Conservation (phyloP, 2,329 filamentous ascomycete species). For the Nannizziopsis arthrosporioides region DNA sequence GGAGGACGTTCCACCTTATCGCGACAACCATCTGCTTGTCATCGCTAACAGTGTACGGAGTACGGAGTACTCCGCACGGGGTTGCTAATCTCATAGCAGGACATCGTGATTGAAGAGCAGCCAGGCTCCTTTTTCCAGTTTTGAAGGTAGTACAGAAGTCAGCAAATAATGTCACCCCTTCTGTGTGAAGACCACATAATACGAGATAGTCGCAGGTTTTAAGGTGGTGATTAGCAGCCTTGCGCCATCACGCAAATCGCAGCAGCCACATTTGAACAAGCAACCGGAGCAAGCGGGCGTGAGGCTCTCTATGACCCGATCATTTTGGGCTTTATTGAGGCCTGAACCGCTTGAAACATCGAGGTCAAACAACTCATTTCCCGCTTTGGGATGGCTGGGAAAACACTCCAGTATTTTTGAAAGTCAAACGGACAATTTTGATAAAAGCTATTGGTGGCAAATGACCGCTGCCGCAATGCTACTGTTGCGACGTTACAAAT, state of each 20-base stretch:
- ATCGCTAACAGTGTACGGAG: no score
- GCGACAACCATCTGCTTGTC: no score
- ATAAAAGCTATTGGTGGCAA: background rate
- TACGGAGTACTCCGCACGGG: no score
- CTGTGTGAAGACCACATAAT: background rate
- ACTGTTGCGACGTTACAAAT: constrained; percentile 12
- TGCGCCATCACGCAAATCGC: constrained; percentile 2
- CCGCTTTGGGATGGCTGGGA: background rate
- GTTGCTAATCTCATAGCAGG: no score
- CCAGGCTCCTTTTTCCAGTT: background rate
- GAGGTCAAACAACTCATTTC: constrained; percentile 2
- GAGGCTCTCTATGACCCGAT: background rate
- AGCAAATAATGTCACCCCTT: background rate
- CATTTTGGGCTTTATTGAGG: background rate
- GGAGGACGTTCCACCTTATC: no score
- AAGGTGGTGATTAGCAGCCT: background rate
- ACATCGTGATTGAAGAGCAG: no score
- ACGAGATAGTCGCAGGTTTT: constrained; percentile 10
- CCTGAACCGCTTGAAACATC: background rate
- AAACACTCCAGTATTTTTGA: background rate
- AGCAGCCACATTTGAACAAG: background rate
- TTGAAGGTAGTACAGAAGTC: constrained; percentile 3
- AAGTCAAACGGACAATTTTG: background rate
- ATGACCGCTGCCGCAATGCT: background rate
- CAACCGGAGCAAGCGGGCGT: background rate